phyloP scores from a whole-genome alignment of 2,329 filamentous ascomycete genomes.

The Fusarium nelsonii region DNA sequence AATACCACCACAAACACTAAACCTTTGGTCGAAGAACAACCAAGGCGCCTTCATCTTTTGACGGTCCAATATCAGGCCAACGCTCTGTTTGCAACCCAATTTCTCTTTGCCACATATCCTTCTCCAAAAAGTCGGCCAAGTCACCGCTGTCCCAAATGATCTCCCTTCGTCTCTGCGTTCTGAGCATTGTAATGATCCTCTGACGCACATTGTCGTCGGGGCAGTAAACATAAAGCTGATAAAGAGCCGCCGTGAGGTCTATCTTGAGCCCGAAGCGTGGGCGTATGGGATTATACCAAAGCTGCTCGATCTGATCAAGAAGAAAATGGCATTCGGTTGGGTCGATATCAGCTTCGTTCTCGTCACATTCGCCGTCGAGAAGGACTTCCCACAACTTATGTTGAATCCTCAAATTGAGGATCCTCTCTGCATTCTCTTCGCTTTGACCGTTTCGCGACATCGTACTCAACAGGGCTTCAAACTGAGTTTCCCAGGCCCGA shows the following conservation, averaged over 20 bases:
- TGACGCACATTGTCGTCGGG: neutral
- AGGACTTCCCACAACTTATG: conserved; percentile 17
- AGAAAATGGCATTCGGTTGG: conserved; percentile 1
- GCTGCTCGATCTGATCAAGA: neutral
- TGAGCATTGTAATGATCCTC: neutral
- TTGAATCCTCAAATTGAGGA: conserved; percentile 12
- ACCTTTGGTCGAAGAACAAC: conserved; percentile 5
- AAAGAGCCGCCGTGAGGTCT: conserved; percentile 5
- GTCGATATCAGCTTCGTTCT: neutral
- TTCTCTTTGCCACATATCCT: conserved; percentile 1
- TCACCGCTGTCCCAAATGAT: conserved; percentile 10
- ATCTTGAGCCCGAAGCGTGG: conserved; percentile 17
- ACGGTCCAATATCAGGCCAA: conserved; percentile 23
- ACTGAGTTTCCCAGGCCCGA: neutral
- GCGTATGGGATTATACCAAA: conserved; percentile 7
- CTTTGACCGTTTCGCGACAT: neutral
- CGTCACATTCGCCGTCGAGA: neutral
- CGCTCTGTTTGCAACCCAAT: neutral
- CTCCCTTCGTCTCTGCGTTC: conserved; percentile 5
- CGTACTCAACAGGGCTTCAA: neutral
- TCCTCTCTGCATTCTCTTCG: neutral
- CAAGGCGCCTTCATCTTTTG: neutral
- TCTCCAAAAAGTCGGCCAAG: conserved; percentile 11
- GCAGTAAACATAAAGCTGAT: conserved; percentile 20
- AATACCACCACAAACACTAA: neutral